Evolutionary conservation across 2,329 filamentous ascomycete species (phyloP), one percentile per base, ranked within the genome.

Genomic region (Coniella lustricola): DNA sequence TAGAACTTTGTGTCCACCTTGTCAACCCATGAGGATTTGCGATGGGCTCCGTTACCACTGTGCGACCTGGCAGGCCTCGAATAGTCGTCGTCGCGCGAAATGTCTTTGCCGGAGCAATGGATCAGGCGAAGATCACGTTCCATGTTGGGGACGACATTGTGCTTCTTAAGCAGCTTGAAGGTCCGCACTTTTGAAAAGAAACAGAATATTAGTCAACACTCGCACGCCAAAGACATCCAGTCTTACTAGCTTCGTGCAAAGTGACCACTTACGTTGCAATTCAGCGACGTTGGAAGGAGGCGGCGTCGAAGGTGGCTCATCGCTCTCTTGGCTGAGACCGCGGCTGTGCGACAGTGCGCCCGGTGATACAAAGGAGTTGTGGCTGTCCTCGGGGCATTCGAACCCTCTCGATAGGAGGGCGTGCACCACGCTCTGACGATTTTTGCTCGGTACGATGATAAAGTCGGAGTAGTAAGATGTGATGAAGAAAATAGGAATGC

Each of bases 391-490:
- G 54, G 89, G 85, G 57, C 96, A 90, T 58, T 85, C 82, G 61
- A 96, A 96, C 1, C 90, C 90, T 40, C 85, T 81, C 16, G 82
- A 79, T 51, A 91, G 75, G 4, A 97, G 74, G 0, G 89, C 85
- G 50, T 82, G 75, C 31, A 89, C 81, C 41, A 97, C 90, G 34
- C 82, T 84, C 21, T 77, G 70, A 44, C 85, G 82, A 59, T 85
- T 82, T 61, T 83, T 86, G 46, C 76, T 76, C 1, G 93, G 90
- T 1, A 96, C 89, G 32, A 97, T 77, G 58, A 98, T 94, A 67
- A 95, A 97, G 69, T 98, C 91, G 31, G 87, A 93, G 68, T 95
- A 97, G 68, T 97, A 98, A 29, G 90, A 96, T 3, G 91, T 96
- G 64, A 96, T 95, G 76, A 97, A 97, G 73, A 97, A 96, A 62